Conservation (phyloP, 495 filamentous ascomycete species). For the Penicillium flavigenum region DNA sequence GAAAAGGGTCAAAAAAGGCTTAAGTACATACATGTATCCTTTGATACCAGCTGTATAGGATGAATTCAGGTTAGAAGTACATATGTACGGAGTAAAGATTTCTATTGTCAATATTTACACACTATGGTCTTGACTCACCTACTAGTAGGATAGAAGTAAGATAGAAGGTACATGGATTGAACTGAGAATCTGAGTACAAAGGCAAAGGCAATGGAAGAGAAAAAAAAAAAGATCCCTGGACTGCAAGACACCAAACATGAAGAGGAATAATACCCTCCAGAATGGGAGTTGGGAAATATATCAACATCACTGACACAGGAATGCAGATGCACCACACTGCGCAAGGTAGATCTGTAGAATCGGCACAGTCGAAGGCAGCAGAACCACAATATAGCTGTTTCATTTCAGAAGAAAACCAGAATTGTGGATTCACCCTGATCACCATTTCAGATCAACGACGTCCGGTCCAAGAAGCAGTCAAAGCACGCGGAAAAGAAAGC, state of each 20-base stretch:
- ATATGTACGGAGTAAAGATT: neutral
- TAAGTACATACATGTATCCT: no score
- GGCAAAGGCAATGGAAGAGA: slow-evolving; percentile 8
- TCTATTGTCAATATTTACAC: neutral
- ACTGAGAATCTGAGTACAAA: slow-evolving; percentile 26
- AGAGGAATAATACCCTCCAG: slow-evolving; percentile 12
- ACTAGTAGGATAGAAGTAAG: neutral
- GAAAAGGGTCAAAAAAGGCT: no score
- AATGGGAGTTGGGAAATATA: slow-evolving; percentile 7
- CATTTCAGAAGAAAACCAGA: neutral
- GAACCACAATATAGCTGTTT: slow-evolving; percentile 2
- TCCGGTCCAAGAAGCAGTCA: slow-evolving; percentile 15
- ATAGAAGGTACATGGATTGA: slow-evolving; percentile 33
- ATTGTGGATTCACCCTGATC: neutral
- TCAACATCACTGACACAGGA: slow-evolving; percentile 10
- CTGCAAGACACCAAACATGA: slow-evolving; percentile 17
- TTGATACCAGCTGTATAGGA: no score
- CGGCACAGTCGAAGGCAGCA: neutral
- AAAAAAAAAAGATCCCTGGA: slow-evolving; percentile 14
- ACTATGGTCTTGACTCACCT: neutral
- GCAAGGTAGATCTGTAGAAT: slow-evolving; percentile 1
- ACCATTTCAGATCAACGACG: slow-evolving; percentile 13
- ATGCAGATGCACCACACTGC: slow-evolving; percentile 1
- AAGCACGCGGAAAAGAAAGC: slow-evolving; percentile 15
- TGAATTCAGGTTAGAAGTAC: neutral